Conservation (phyloP, 1,139 yeast species). For the Nematodospora anomalae region DNA sequence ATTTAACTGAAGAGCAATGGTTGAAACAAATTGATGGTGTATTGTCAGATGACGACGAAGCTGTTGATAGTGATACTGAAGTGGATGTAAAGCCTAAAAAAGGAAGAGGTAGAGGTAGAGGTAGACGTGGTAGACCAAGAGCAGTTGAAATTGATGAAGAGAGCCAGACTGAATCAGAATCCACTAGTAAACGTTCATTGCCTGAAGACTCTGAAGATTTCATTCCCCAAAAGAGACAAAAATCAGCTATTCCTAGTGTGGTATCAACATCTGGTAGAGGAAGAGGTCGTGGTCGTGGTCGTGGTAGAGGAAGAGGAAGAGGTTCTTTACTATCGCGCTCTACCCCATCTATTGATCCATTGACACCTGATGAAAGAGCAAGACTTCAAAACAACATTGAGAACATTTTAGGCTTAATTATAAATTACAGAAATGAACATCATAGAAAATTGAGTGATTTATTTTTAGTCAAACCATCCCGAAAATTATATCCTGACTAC, state of each 20-base stretch:
- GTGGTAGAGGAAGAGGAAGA: slow-evolving; percentile 27
- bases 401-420: slow-evolving; percentile 44
- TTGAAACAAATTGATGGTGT: slow-evolving; percentile 57
- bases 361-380: slow-evolving; percentile 43
- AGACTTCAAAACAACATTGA: slow-evolving; percentile 43
- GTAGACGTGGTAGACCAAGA: slow-evolving; percentile 22
- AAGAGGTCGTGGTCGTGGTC: slow-evolving; percentile 27
- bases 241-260: slow-evolving; percentile 29
- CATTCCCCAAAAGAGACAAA: slow-evolving; percentile 25
- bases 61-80: slow-evolving; percentile 28
- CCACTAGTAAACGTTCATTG: slow-evolving; percentile 11
- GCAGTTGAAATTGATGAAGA: slow-evolving; percentile 14
- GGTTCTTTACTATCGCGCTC: slow-evolving; percentile 31
- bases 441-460: slow-evolving; percentile 54
- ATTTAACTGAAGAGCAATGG: slow-evolving; percentile 80
- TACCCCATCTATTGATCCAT: slow-evolving; percentile 41
- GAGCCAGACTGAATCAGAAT: slow-evolving; percentile 12
- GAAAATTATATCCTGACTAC: slow-evolving; percentile 80
- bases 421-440: slow-evolving; percentile 44
- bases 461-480: slow-evolving; percentile 69
- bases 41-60: slow-evolving; percentile 35
- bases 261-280: slow-evolving; percentile 17
- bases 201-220: slow-evolving; percentile 16
- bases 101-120: slow-evolving; percentile 28
- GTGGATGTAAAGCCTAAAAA: slow-evolving; percentile 22